A percentile compares a stretch with the other conserved stretches of the same genome.
These are phyloP conservation scores for Phalaenopsis aphrodite DNA, from an alignment of 106 monocot species.

Conservation along the genomic window DNA sequence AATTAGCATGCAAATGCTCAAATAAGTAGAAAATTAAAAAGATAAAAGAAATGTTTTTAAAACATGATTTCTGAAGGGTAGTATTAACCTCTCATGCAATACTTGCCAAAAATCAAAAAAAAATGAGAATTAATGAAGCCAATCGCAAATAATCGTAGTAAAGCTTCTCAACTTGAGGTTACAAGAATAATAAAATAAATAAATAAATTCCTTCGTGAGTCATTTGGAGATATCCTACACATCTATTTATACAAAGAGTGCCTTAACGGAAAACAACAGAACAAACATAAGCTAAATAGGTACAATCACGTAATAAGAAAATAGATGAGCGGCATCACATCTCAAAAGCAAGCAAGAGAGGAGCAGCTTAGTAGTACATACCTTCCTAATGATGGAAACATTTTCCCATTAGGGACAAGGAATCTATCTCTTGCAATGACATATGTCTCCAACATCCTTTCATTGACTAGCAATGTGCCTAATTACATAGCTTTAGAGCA, in stretches of 20 bases:
- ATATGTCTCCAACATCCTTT: conserved; percentile 97
- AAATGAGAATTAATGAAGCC: not conserved
- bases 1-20: not conserved
- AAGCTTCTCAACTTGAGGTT: not conserved
- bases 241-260: not conserved
- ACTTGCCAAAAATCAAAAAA: not conserved
- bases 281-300: not conserved
- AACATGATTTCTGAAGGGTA: not conserved
- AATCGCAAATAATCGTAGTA: not conserved
- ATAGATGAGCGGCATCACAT: not conserved
- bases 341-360: not conserved
- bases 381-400: conserved; percentile 97
- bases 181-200: not conserved
- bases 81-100: not conserved
- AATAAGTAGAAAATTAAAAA: not conserved
- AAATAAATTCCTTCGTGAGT: not conserved
- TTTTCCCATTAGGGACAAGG: conserved; percentile 72
- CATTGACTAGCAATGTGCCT: conserved; percentile 97
- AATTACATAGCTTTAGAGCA: conserved; percentile 8
- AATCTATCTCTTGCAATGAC: conserved; percentile 97
- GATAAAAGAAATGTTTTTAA: not conserved
- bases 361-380: conserved; percentile 11
- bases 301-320: not conserved
- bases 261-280: not conserved
- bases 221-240: not conserved